These are phyloP conservation scores for Bipolaris oryzae DNA, from an alignment of 2,329 filamentous ascomycete species.

Conservation along the genomic window DNA sequence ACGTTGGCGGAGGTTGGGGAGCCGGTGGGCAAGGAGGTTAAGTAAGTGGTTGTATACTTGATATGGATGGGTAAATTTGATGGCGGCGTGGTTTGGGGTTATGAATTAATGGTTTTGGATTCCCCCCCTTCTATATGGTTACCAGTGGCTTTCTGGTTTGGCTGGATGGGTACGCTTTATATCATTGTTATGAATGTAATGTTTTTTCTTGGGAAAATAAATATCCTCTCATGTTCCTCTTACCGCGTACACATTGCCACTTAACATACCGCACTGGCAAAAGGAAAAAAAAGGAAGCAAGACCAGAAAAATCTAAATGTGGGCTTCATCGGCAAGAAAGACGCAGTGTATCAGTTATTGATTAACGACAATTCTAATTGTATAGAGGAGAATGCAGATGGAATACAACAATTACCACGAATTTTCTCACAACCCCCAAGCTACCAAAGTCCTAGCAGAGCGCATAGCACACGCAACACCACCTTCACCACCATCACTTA, in stretches of 20 bases:
- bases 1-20: conserved; percentile 35
- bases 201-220: too few species aligned
- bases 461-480: background rate
- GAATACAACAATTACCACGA: background rate
- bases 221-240: too few species aligned
- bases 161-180: background rate
- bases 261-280: too few species aligned
- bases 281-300: too few species aligned
- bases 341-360: background rate
- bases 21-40: conserved; percentile 23
- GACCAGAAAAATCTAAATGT: too few species aligned
- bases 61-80: background rate
- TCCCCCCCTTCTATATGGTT: background rate
- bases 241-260: too few species aligned
- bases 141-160: background rate
- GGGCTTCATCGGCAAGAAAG: too few species aligned
- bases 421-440: background rate
- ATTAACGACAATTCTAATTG: background rate
- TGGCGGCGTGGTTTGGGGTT: background rate
- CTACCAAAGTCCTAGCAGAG: background rate
- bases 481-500: background rate
- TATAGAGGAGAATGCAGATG: background rate
- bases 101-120: background rate
- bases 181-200: too few species aligned
- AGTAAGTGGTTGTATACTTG: background rate